phyloP scores from a whole-genome alignment of 2,329 filamentous ascomycete genomes.

The Esteya vermicola region DNA sequence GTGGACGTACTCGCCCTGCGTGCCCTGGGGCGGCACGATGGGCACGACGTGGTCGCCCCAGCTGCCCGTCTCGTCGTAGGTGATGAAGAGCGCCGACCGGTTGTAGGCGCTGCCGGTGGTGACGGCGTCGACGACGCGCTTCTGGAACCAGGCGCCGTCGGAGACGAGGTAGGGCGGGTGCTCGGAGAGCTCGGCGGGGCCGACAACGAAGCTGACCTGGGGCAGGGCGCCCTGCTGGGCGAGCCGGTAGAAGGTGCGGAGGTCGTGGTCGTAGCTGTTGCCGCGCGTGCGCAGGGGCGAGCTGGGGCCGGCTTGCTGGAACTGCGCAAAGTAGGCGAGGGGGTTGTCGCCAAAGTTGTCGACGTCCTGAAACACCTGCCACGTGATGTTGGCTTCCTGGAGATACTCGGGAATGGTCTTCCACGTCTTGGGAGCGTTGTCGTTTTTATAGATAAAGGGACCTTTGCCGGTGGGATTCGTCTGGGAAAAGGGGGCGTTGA shows the following conservation, averaged over 20 bases:
- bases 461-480: conserved; percentile 24
- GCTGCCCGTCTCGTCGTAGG: conserved; percentile 17
- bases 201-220: conserved; percentile 29
- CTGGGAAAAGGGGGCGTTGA: conserved; percentile 32
- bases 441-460: conserved; percentile 31
- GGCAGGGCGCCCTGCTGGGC: conserved; percentile 30
- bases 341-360: conserved; percentile 34
- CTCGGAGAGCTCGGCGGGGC: conserved; percentile 35
- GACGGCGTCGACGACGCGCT: conserved; percentile 35
- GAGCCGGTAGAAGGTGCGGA: conserved; percentile 19
- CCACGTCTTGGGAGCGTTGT: conserved; percentile 32
- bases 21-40: conserved; percentile 26
- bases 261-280: conserved; percentile 16
- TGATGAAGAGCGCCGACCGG: conserved; percentile 31
- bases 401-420: conserved; percentile 28
- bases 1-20: conserved; percentile 31
- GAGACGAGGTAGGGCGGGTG: conserved; percentile 36
- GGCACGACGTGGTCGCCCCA: conserved; percentile 27
- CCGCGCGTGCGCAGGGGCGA: conserved; percentile 23
- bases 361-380: conserved; percentile 29
- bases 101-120: conserved; percentile 31
- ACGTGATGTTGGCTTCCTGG: conserved; percentile 24
- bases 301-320: conserved; percentile 21
- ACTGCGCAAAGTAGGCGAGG: conserved; percentile 31
- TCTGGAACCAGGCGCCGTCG: conserved; percentile 40